Evolutionary conservation across 2,329 filamentous ascomycete species (phyloP).

Genomic region (Bipolaris victoriae): DNA sequence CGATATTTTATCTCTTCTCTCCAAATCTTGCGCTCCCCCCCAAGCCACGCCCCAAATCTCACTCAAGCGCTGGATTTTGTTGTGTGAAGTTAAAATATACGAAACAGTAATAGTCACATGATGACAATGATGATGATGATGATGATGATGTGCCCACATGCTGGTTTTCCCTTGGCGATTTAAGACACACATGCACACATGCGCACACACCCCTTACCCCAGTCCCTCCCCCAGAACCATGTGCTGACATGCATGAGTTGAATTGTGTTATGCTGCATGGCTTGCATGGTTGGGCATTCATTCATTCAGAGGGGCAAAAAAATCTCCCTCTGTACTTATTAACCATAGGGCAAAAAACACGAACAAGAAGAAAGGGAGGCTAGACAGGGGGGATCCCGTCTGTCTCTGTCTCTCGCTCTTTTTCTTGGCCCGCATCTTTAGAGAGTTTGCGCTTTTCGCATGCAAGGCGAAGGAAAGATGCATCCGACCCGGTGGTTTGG

Average conservation of each 20-base stretch:
- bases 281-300: slow-evolving; percentile 17
- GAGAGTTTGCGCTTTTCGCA: background rate
- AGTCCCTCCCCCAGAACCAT: background rate
- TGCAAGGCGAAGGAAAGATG: background rate
- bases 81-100: too few relatives aligned
- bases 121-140: background rate
- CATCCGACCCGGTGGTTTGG: background rate
- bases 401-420: too few relatives aligned
- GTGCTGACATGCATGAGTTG: slow-evolving; percentile 12
- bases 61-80: too few relatives aligned
- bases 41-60: too few relatives aligned
- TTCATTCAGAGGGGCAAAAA: background rate
- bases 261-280: slow-evolving; percentile 15
- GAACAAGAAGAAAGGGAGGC: too few relatives aligned
- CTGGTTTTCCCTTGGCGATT: background rate
- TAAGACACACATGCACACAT: too few relatives aligned
- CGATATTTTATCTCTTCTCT: too few relatives aligned
- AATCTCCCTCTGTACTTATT: too few relatives aligned
- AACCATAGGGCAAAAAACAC: too few relatives aligned
- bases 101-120: slow-evolving; percentile 2
- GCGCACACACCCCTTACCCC: background rate
- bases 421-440: too few relatives aligned
- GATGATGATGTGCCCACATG: background rate
- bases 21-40: too few relatives aligned
- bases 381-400: background rate